phyloP scores from a whole-genome alignment of 2,329 filamentous ascomycete genomes.

The Fragosphaeria purpurea region DNA sequence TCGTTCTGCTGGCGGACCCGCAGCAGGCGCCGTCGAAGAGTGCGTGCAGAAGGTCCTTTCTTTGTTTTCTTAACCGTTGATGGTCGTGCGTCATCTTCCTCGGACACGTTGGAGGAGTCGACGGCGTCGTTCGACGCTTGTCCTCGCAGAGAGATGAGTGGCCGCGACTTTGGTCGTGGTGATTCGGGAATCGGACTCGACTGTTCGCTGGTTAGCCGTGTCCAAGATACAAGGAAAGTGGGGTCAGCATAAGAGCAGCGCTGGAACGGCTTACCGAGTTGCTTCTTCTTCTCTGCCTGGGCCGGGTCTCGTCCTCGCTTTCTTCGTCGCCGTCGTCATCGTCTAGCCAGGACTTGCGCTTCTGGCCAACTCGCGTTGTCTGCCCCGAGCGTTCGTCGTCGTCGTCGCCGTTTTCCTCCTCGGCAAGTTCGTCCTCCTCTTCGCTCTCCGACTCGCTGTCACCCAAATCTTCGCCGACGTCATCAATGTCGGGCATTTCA shows the following conservation, averaged over 20 bases:
- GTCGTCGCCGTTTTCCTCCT: conserved; percentile 37
- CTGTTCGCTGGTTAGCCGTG: conserved; percentile 26
- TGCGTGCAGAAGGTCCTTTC: conserved; percentile 53
- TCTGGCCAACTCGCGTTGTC: conserved; percentile 8
- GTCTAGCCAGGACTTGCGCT: conserved; percentile 73
- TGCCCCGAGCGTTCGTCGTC: conserved; percentile 19
- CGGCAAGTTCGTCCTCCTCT: conserved; percentile 50
- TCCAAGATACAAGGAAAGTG: not conserved
- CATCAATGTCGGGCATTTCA: conserved; percentile 84
- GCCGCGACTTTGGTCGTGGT: conserved; percentile 50
- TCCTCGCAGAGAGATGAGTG: conserved; percentile 46
- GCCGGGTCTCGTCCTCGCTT: conserved; percentile 59
- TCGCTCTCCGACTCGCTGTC: conserved; percentile 71
- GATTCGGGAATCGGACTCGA: conserved; percentile 57
- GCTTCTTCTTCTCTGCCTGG: conserved; percentile 71
- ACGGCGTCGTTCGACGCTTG: conserved; percentile 39
- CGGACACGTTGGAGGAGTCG: conserved; percentile 48
- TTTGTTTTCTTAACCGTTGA: conserved; percentile 25
- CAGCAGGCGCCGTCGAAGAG: conserved; percentile 62
- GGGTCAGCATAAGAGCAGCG: not conserved
- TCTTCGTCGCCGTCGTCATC: conserved; percentile 59
- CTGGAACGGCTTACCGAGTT: conserved; percentile 59
- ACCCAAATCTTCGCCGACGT: conserved; percentile 51
- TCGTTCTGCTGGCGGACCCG: conserved; percentile 71
- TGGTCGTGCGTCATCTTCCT: conserved; percentile 27